Evolutionary conservation across 1,284 basidiomycete species (phyloP).

Genomic region (Pascua sp.): DNA sequence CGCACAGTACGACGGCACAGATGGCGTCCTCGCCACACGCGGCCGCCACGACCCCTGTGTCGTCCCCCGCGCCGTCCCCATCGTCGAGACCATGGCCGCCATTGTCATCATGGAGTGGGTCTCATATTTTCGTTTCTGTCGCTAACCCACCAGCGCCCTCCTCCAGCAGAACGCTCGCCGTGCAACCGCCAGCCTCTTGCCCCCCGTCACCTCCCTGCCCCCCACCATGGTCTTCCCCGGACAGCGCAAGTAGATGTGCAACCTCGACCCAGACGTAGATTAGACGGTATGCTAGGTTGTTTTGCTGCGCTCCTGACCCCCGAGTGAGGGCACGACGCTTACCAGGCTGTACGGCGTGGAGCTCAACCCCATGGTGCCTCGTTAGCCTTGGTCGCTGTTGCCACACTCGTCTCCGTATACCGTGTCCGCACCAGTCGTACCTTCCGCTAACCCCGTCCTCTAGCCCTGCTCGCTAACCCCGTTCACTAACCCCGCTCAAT

Average conservation of each 20-base stretch:
- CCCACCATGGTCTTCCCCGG: conserved; percentile 61
- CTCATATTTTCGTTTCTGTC: too few species aligned
- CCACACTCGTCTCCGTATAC: too few species aligned
- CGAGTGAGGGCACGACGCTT: too few species aligned
- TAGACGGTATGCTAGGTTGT: too few species aligned
- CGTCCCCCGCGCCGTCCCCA: conserved; percentile 92
- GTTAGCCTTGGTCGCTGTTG: too few species aligned
- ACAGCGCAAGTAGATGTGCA: conserved; percentile 26
- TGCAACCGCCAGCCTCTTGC: conserved; percentile 63
- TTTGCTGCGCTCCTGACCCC: too few species aligned
- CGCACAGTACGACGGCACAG: conserved; percentile 85
- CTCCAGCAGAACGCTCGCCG: conserved; percentile 79
- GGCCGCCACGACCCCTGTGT: conserved; percentile 98
- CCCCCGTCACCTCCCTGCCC: conserved; percentile 76
- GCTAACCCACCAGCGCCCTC: conserved; percentile 54
- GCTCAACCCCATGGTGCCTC: too few species aligned
- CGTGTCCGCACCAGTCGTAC: too few species aligned
- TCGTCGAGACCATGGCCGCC: conserved; percentile 97
- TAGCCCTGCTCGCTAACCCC: too few species aligned
- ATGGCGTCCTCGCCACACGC: conserved; percentile 80
- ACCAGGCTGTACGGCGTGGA: too few species aligned
- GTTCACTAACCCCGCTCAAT: too few species aligned
- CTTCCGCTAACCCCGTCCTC: too few species aligned
- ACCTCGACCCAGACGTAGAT: not conserved
- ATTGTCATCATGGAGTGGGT: conserved; percentile 86